Conservation (phyloP, 2,329 filamentous ascomycete genomes). For the Neofusicoccum kwambonambiense region DNA sequence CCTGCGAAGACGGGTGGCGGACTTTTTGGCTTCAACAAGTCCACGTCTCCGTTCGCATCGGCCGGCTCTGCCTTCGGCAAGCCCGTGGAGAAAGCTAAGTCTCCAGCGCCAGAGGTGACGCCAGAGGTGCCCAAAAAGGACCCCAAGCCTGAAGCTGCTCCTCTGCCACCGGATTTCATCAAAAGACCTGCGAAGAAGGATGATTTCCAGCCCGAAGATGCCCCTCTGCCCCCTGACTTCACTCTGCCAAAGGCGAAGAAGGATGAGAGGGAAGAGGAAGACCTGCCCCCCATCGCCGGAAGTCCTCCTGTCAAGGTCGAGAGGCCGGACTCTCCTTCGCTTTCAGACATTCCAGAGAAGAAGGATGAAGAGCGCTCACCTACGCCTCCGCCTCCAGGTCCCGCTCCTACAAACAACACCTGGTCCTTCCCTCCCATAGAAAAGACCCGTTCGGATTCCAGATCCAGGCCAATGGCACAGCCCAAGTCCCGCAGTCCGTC, state of each 20-base stretch:
- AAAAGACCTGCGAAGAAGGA: conserved; percentile 24
- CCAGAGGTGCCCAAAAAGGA: conserved; percentile 20
- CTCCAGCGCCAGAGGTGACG: neutral
- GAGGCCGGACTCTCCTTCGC: conserved; percentile 34
- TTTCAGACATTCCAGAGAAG: conserved; percentile 29
- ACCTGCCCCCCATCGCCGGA: conserved; percentile 46
- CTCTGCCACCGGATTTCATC: conserved; percentile 40
- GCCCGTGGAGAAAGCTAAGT: conserved; percentile 1
- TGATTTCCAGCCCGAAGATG: conserved; percentile 32
- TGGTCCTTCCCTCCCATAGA: conserved; percentile 3
- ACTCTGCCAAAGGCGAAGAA: conserved; percentile 28
- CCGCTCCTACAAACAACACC: neutral
- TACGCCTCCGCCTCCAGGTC: neutral
- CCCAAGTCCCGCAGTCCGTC: conserved; percentile 29
- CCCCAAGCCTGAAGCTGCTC: conserved; percentile 31
- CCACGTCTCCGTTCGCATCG: neutral
- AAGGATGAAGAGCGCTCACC: conserved; percentile 38
- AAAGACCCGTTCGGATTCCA: neutral
- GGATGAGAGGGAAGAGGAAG: conserved; percentile 38
- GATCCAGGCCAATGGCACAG: neutral
- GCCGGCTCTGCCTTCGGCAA: conserved; percentile 7
- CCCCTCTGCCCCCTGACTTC: conserved; percentile 39
- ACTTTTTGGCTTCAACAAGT: conserved; percentile 1
- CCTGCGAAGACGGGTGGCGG: neutral
- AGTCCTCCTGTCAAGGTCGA: conserved; percentile 48